Base-by-base conservation (phyloP, 2,329 filamentous ascomycete genomes). In the Aspergillus awamori region DNA sequence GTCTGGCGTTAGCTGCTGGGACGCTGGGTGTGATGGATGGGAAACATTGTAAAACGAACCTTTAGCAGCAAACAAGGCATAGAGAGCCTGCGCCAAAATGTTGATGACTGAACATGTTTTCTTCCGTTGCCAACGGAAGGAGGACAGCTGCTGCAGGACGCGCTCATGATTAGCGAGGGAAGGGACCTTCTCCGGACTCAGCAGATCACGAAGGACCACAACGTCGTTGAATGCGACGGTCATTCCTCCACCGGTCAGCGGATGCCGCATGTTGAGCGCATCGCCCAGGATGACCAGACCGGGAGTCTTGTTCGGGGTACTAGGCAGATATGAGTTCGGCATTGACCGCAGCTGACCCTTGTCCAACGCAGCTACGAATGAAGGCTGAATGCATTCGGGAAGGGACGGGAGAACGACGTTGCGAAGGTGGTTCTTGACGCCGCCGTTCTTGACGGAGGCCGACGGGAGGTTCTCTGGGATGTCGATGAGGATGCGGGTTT, bases 191-290 rank as follows among this genome's bases (percentile, higher is more conserved):
- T 84, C 79, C 0, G 92, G 93, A 39, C 86, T 82, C 1, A 99
- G 85, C 22, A 97, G 81, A 8, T 89, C 84, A 0, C 89, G 82
- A 26, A 99, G 84, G 1, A 96, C 78, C 10, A 95, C 84, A 1
- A 91, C 93, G 73, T 99, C 95, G 79, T 94, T 96, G 77, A 99
- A 90, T 1, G 92, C 95, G 1, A 98, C 95, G 0, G 94, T 98
- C 95, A 99, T 99, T 69, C 95, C 95, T 67, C 95, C 95, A 57
- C 95, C 95, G 0, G 95, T 99, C 11, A 99, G 84, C 1, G 95
- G 95, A 79, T 99, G 95, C n/a, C 95, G 91, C 95, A 99, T 99
- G 81, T 99, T 99, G 84, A 96, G 89, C 13, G 95, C 94, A 75
- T 99, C 95, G 61, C 95, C 95, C 8, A 98, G 84, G 38, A 99